Evolutionary conservation across 805 yeast species (phyloP).

Genomic region (Candida piceae): DNA sequence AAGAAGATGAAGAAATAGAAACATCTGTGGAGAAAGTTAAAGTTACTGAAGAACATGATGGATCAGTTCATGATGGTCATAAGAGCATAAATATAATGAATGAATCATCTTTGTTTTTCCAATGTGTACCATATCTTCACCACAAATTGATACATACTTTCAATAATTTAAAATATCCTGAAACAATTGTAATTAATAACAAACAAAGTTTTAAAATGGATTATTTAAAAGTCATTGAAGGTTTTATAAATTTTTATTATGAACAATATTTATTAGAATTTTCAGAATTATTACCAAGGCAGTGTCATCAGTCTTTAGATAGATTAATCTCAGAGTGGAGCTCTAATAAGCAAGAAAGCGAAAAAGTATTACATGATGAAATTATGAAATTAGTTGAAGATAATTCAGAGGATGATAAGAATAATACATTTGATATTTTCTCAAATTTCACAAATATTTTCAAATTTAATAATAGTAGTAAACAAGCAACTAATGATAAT

Average conservation of each 20-base stretch:
- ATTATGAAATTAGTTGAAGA: conserved; percentile 32
- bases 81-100: conserved; percentile 28
- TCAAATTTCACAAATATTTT: conserved; percentile 63
- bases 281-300: conserved; percentile 29
- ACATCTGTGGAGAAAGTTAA: no score
- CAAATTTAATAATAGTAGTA: conserved; percentile 26
- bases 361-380: conserved; percentile 35
- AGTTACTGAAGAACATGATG: no score
- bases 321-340: conserved; percentile 37
- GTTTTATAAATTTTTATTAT: conserved; percentile 32
- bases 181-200: conserved; percentile 8
- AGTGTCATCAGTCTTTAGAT: conserved; percentile 26
- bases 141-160: conserved; percentile 21
- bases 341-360: conserved; percentile 29
- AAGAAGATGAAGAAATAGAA: background rate
- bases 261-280: conserved; percentile 32
- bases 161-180: conserved; percentile 24
- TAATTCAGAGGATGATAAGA: conserved; percentile 27
- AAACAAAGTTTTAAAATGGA: conserved; percentile 20
- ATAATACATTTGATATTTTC: conserved; percentile 42
- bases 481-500: conserved; percentile 12
- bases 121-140: conserved; percentile 32
- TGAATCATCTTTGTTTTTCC: conserved; percentile 31
- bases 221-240: conserved; percentile 25
- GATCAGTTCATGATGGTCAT: background rate